Conservation (phyloP, 768 basidiomycete species). For the Scleroderma bovista region DNA sequence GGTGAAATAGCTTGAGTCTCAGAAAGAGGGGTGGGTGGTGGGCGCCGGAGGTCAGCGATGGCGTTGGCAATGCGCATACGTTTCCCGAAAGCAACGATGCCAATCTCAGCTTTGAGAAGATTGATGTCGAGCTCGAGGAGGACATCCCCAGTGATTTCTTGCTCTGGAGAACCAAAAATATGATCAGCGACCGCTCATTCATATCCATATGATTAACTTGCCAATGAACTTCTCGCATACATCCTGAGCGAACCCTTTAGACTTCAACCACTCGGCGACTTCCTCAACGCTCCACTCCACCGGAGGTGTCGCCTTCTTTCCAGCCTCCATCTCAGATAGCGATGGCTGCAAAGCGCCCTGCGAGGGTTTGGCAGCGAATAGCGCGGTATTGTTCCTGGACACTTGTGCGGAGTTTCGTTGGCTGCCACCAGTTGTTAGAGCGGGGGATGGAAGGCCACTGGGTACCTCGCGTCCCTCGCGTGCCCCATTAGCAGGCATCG, state of each 20-base stretch:
- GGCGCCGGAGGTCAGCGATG: constrained; percentile 79
- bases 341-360: constrained; percentile 13
- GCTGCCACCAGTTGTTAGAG: constrained; percentile 18
- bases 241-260: constrained; percentile 78
- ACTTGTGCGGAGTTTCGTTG: constrained; percentile 22
- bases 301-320: constrained; percentile 41
- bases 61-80: constrained; percentile 90
- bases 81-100: constrained; percentile 91
- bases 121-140: constrained; percentile 90
- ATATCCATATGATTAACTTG: constrained; percentile 31
- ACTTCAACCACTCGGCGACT: constrained; percentile 83
- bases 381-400: constrained; percentile 41
- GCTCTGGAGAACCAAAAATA: constrained; percentile 50
- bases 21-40: constrained; percentile 56
- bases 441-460: constrained; percentile 26
- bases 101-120: constrained; percentile 89
- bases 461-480: constrained; percentile 22
- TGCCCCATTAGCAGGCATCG: neutral
- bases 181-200: neutral
- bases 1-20: constrained; percentile 28
- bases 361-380: constrained; percentile 23
- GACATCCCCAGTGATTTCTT: constrained; percentile 98
- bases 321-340: constrained; percentile 14
- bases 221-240: constrained; percentile 85
- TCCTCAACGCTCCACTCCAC: constrained; percentile 84